Evolutionary conservation across 2,329 filamentous ascomycete species (phyloP).

Genomic region (Colletotrichum sp.): DNA sequence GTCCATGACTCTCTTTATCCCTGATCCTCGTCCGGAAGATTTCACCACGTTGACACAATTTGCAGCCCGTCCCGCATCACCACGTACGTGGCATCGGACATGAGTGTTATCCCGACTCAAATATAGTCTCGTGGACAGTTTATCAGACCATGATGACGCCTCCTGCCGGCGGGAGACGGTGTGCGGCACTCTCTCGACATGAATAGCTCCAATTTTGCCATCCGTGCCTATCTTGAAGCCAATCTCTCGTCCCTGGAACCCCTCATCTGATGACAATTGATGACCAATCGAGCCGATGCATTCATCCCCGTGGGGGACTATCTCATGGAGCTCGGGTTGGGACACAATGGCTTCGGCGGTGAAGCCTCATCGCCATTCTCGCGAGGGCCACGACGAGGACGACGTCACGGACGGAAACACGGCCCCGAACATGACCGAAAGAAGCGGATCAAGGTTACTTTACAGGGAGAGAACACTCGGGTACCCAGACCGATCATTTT

Average conservation of each 20-base stretch:
- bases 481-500: no score
- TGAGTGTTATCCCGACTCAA: neutral
- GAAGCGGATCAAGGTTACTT: neutral
- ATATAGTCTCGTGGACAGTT: neutral
- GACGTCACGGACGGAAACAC: neutral
- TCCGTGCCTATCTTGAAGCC: neutral
- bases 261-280: neutral
- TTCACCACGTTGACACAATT: neutral
- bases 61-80: neutral
- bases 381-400: no score
- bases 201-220: no score
- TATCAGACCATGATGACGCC: neutral
- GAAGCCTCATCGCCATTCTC: neutral
- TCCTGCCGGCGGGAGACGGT: neutral
- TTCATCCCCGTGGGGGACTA: neutral
- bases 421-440: neutral
- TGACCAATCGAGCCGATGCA: neutral
- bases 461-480: neutral
- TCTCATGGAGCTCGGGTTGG: neutral
- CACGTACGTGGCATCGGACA: neutral
- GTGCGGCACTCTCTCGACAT: neutral
- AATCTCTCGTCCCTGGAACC: neutral
- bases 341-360: neutral
- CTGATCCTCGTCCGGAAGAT: neutral
- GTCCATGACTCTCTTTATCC: neutral